phyloP scores from a whole-genome alignment of 345 rosid genomes.

The Excoecaria agallocha region DNA sequence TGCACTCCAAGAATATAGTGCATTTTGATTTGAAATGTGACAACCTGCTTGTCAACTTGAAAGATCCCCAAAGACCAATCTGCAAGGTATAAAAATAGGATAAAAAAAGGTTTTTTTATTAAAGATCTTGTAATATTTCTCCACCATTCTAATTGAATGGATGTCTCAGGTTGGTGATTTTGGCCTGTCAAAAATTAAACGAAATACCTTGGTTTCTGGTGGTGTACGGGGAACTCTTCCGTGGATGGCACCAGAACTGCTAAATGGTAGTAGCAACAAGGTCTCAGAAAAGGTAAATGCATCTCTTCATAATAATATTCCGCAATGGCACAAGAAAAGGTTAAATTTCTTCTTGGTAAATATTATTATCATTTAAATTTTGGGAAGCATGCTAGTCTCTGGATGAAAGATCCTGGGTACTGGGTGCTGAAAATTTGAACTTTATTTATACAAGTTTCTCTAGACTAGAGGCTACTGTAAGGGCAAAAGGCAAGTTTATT shows the following conservation, averaged over 20 bases:
- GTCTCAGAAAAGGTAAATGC: slow-evolving; percentile 74
- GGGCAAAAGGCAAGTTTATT: too few relatives aligned
- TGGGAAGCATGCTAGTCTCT: too few relatives aligned
- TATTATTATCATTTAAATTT: too few relatives aligned
- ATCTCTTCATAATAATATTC: slow-evolving; percentile 5
- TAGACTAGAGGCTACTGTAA: too few relatives aligned
- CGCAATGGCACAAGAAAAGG: background rate
- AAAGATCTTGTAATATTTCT: slow-evolving; percentile 6
- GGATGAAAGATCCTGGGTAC: too few relatives aligned
- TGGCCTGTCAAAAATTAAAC: slow-evolving; percentile 80
- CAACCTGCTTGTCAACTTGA: slow-evolving; percentile 94
- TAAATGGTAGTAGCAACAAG: slow-evolving; percentile 70
- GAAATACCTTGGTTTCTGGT: slow-evolving; percentile 80
- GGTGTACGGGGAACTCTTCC: slow-evolving; percentile 87
- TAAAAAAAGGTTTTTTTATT: background rate
- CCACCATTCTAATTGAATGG: slow-evolving; percentile 15
- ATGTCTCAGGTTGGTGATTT: slow-evolving; percentile 73
- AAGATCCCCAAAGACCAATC: slow-evolving; percentile 87
- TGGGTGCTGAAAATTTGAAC: too few relatives aligned
- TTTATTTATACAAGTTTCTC: too few relatives aligned
- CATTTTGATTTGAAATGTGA: slow-evolving; percentile 98
- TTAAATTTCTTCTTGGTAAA: background rate
- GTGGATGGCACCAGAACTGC: slow-evolving; percentile 90
- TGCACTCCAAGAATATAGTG: slow-evolving; percentile 91
- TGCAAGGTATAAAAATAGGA: slow-evolving; percentile 68